Evolutionary conservation across 495 filamentous ascomycete genomes (phyloP), one percentile per base, ranked within the genome.

Genomic region (Hyaloscypha bicolor): DNA sequence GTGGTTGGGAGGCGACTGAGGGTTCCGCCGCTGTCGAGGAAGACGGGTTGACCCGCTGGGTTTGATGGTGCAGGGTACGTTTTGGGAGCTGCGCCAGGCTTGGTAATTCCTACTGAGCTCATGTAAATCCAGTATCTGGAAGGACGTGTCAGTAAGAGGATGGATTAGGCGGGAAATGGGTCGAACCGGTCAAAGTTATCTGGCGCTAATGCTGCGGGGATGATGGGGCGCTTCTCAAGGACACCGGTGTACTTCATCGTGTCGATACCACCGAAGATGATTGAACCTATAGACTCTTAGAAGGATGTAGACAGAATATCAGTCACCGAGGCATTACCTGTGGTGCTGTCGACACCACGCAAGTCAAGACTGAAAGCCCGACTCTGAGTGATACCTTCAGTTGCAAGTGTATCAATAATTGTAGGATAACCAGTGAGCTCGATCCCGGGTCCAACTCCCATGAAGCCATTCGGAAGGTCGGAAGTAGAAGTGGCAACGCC

Each of bases 211-310:
- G 32, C 35, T 5, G 51, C 30, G 16, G 60, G 60, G 77, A 79
- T 33, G 65, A 76, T 68, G 5, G 71, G 61, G 5, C 72, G 19
- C 4, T 57, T 69, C 21, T 68, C 76, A 3, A 96, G 81, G 2
- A 76, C 37, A 33, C 91, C 92, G 21, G 79, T 79, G 73, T 87
- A 95, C 69, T 92, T 94, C 56, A 81, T 86, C 1, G 86, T 90
- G 73, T 96, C 87, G 45, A 96, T 87, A 37, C 92, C 92, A 22
- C 92, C 92, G 68, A 96, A 96, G 35, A 94, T 83, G 67, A 96
- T 88, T 29, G 88, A 84, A 55, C 91, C 92, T 4, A 85, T 87
- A 48, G 79, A 79, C 48, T 9, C 6, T 68, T 69, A 66, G 77
- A 76, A 57, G 83, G 63, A 63, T 59, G 51, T 70, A 61, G 29